phyloP scores from a whole-genome alignment of 805 yeast genomes.

The Metschnikowia anglica region DNA sequence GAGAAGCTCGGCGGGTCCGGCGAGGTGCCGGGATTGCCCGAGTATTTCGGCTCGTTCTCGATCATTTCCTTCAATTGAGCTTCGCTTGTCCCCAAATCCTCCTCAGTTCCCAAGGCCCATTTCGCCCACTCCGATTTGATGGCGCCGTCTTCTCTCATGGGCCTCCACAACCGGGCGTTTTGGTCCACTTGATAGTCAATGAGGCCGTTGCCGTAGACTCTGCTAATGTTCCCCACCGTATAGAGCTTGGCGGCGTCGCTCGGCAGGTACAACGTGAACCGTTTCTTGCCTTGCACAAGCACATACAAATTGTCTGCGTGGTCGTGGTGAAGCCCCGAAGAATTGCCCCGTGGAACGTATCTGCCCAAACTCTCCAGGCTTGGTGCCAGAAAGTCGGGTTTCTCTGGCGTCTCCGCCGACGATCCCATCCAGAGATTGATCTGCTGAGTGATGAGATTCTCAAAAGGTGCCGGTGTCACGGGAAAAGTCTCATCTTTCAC shows the following conservation, averaged over 20 bases:
- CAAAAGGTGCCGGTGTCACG: constrained; percentile 42
- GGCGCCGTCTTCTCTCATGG: constrained; percentile 62
- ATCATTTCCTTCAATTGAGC: constrained; percentile 4
- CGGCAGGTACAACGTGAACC: constrained; percentile 70
- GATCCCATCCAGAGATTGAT: constrained; percentile 74
- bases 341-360: constrained; percentile 56
- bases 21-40: constrained; percentile 1
- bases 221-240: constrained; percentile 62
- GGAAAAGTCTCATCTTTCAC: constrained; percentile 32
- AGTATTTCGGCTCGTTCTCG: constrained; percentile 14
- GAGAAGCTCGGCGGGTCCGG: constrained; percentile 71
- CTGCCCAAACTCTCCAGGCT: constrained; percentile 47
- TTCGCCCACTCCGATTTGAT: constrained; percentile 48
- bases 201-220: constrained; percentile 58
- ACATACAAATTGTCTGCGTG: constrained; percentile 76
- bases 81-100: too few species aligned
- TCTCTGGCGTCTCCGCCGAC: constrained; percentile 17
- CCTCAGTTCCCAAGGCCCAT: constrained; percentile 42
- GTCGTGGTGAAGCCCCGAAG: constrained; percentile 78
- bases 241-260: constrained; percentile 55
- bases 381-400: constrained; percentile 18
- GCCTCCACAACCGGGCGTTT: constrained; percentile 62
- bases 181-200: constrained; percentile 59
- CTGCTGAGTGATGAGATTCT: constrained; percentile 59
- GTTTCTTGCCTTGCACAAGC: constrained; percentile 56